Percentiles rank a stretch among this genome's conserved stretches.
Evolutionary conservation across 106 monocot genomes (phyloP).

Genomic region (Acorus gramineus): DNA sequence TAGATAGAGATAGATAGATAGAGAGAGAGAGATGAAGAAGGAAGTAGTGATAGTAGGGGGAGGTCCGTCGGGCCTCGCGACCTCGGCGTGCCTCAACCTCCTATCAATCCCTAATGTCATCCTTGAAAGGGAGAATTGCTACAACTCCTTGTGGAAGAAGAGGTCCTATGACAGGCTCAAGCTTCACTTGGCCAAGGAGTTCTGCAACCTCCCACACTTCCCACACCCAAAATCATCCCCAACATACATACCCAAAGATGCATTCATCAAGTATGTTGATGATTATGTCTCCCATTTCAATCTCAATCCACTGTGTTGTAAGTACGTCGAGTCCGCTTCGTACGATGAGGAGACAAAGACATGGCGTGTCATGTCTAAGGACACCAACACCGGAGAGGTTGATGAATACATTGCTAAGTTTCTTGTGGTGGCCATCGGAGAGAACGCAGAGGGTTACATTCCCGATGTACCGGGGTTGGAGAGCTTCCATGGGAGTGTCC

Average conservation of each 20-base stretch:
- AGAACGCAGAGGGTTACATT: slow-evolving; percentile 8
- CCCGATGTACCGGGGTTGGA: slow-evolving; percentile 11
- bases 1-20: not conserved
- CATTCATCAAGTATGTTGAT: slow-evolving; percentile 15
- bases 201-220: slow-evolving; percentile 16
- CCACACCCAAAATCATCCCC: slow-evolving; percentile 1
- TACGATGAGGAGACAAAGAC: not conserved
- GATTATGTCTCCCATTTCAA: slow-evolving; percentile 8
- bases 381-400: not conserved
- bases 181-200: slow-evolving; percentile 18
- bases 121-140: slow-evolving; percentile 12
- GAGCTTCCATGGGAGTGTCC: slow-evolving; percentile 7
- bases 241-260: slow-evolving; percentile 3
- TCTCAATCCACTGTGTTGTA: not conserved
- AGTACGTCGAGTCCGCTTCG: not conserved
- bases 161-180: slow-evolving; percentile 16
- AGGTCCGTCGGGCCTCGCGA: slow-evolving; percentile 16
- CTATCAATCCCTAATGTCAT: slow-evolving; percentile 7
- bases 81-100: slow-evolving; percentile 16
- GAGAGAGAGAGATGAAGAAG: not conserved
- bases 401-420: slow-evolving; percentile 2
- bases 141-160: slow-evolving; percentile 8
- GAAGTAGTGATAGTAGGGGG: slow-evolving; percentile 17
- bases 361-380: not conserved
- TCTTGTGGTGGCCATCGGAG: slow-evolving; percentile 21